Evolutionary conservation across 1,284 basidiomycete genomes (phyloP).

Genomic region (Marasmius tenuissimus): DNA sequence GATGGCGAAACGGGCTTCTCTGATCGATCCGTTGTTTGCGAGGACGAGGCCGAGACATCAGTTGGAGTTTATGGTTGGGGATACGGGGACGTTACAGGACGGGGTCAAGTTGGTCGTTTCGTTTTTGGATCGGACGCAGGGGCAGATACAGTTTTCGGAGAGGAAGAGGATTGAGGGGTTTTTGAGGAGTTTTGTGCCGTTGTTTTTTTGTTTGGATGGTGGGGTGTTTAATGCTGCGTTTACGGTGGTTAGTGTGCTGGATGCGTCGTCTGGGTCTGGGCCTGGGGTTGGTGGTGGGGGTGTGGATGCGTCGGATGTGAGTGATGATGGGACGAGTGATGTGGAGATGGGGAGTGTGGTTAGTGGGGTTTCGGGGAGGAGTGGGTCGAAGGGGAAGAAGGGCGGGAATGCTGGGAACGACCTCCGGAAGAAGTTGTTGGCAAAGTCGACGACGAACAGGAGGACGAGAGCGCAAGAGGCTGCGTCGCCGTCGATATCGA

Average conservation of each 20-base stretch:
- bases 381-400: slow-evolving; percentile 30
- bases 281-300: slow-evolving; percentile 41
- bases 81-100: slow-evolving; percentile 82
- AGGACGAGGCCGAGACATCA: slow-evolving; percentile 77
- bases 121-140: slow-evolving; percentile 88
- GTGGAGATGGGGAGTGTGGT: slow-evolving; percentile 42
- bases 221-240: slow-evolving; percentile 74
- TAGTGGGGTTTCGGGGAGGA: slow-evolving; percentile 29
- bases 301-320: slow-evolving; percentile 37
- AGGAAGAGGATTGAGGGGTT: slow-evolving; percentile 84
- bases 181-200: slow-evolving; percentile 75
- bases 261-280: neutral
- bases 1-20: slow-evolving; percentile 72
- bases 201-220: slow-evolving; percentile 72
- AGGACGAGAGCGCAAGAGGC: slow-evolving; percentile 54
- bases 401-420: slow-evolving; percentile 53
- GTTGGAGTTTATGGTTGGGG: slow-evolving; percentile 78
- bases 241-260: slow-evolving; percentile 30
- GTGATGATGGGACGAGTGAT: slow-evolving; percentile 53
- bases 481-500: slow-evolving; percentile 40
- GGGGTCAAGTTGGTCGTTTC: slow-evolving; percentile 86
- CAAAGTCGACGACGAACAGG: slow-evolving; percentile 61
- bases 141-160: slow-evolving; percentile 71
- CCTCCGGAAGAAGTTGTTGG: slow-evolving; percentile 70
- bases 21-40: slow-evolving; percentile 76